phyloP scores from a whole-genome alignment of 257 asterid species.

The Ajuga chamaepitys region DNA sequence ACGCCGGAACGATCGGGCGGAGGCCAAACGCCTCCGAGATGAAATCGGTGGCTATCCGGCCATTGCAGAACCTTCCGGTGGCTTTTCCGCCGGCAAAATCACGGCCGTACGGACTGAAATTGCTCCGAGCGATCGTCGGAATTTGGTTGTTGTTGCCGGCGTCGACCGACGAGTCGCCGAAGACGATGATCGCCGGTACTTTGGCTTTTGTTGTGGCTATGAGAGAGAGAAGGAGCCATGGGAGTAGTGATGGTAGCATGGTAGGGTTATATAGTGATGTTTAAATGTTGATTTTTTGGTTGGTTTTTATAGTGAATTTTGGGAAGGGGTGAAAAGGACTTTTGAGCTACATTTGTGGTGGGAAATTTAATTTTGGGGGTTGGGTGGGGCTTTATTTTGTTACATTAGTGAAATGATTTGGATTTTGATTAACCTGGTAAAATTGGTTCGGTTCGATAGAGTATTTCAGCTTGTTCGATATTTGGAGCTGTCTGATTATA shows the following conservation, averaged over 20 bases:
- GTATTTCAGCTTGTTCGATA: too few relatives aligned
- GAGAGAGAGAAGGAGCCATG: background rate
- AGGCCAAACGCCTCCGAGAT: conserved; percentile 68
- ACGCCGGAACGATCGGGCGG: conserved; percentile 62
- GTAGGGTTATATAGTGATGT: background rate
- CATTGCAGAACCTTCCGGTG: conserved; percentile 83
- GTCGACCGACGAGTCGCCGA: conserved; percentile 91
- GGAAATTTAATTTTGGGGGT: conserved; percentile 16
- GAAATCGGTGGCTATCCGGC: conserved; percentile 68
- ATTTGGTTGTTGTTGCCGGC: conserved; percentile 80
- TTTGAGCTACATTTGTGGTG: background rate
- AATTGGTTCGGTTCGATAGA: too few relatives aligned
- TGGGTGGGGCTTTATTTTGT: background rate
- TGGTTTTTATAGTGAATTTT: background rate
- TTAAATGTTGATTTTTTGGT: background rate
- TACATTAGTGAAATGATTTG: background rate
- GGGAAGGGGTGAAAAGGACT: background rate
- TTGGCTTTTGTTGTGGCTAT: conserved; percentile 15
- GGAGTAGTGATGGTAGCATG: background rate
- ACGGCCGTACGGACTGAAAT: conserved; percentile 77
- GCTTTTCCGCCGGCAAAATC: conserved; percentile 59
- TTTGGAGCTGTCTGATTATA: too few relatives aligned
- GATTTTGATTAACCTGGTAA: too few relatives aligned
- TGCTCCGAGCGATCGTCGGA: conserved; percentile 59
- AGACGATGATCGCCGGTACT: conserved; percentile 66